phyloP scores from a whole-genome alignment of 2,329 filamentous ascomycete species.

The Leptographium flavum region DNA sequence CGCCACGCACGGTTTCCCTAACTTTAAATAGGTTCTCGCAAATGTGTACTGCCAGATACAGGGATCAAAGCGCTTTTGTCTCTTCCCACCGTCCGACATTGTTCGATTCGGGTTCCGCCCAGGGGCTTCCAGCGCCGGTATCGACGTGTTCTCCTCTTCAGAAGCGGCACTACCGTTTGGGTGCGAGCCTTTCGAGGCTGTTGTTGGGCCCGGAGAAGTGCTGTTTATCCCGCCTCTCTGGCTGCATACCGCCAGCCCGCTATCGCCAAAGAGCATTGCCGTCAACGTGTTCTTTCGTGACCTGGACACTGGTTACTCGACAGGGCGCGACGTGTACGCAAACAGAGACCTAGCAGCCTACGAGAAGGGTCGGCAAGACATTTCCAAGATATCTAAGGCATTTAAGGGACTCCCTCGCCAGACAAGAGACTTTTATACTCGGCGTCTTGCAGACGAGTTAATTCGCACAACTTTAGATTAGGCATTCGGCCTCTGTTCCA shows the following conservation, averaged over 20 bases:
- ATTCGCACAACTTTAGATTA: constrained; percentile 10
- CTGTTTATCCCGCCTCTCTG: constrained; percentile 73
- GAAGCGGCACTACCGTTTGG: constrained; percentile 22
- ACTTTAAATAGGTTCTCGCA: constrained; percentile 54
- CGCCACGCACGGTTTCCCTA: background rate
- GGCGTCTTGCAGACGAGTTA: constrained; percentile 57
- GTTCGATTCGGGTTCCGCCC: constrained; percentile 54
- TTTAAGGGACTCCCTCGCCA: constrained; percentile 53
- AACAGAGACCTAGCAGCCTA: constrained; percentile 77
- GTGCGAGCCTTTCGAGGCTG: constrained; percentile 52
- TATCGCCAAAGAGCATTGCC: constrained; percentile 49
- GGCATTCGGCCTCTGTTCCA: background rate
- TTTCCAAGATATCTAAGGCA: constrained; percentile 48
- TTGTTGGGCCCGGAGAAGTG: constrained; percentile 57
- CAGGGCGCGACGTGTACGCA: constrained; percentile 72
- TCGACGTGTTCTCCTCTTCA: constrained; percentile 51
- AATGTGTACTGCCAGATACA: constrained; percentile 72
- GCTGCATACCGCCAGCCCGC: constrained; percentile 61
- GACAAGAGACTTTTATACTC: constrained; percentile 60
- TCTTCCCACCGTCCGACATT: constrained; percentile 71
- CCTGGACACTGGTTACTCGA: constrained; percentile 51
- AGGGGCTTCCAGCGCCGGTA: constrained; percentile 65
- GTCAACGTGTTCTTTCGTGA: constrained; percentile 85
- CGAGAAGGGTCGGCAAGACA: constrained; percentile 62
- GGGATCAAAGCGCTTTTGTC: constrained; percentile 57